phyloP scores from a whole-genome alignment of 768 basidiomycete species.

The Terana coerulea region DNA sequence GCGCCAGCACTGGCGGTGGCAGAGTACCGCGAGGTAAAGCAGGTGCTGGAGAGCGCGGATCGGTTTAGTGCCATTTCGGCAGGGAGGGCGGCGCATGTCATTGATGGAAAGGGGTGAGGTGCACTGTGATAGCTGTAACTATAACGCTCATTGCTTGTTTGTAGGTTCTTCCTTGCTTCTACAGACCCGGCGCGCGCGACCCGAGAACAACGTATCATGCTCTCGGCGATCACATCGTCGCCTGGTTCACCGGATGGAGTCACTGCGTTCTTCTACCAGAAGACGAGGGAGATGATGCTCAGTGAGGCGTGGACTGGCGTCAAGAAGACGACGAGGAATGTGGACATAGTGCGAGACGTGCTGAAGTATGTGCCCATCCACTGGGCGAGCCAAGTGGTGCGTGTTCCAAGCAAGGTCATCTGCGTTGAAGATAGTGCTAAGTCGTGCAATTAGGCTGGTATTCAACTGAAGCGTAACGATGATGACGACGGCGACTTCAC shows the following conservation, averaged over 20 bases:
- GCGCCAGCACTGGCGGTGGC: slow-evolving; percentile 30
- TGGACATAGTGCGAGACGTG: slow-evolving; percentile 71
- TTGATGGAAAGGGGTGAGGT: slow-evolving; percentile 57
- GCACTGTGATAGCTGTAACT: background rate
- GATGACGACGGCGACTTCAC: slow-evolving; percentile 58
- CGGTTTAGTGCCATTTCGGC: slow-evolving; percentile 48
- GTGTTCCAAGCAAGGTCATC: slow-evolving; percentile 22
- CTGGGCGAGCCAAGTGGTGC: slow-evolving; percentile 70
- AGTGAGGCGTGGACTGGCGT: slow-evolving; percentile 45
- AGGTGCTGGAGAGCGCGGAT: slow-evolving; percentile 48
- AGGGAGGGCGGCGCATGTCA: slow-evolving; percentile 46
- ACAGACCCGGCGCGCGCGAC: slow-evolving; percentile 34
- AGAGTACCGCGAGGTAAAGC: slow-evolving; percentile 47
- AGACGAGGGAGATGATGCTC: slow-evolving; percentile 55
- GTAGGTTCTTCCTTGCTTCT: slow-evolving; percentile 63
- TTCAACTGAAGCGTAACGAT: slow-evolving; percentile 58
- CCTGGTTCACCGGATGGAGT: slow-evolving; percentile 41
- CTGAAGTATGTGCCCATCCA: slow-evolving; percentile 59
- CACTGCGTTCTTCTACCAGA: slow-evolving; percentile 64
- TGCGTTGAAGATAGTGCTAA: background rate
- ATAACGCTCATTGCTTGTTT: background rate
- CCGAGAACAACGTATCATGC: slow-evolving; percentile 46
- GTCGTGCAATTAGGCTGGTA: slow-evolving; percentile 52
- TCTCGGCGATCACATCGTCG: slow-evolving; percentile 42
- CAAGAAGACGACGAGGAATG: slow-evolving; percentile 46